These are phyloP conservation scores for Suillus tomentosus DNA, from an alignment of 768 basidiomycete genomes.

Conservation along the genomic window DNA sequence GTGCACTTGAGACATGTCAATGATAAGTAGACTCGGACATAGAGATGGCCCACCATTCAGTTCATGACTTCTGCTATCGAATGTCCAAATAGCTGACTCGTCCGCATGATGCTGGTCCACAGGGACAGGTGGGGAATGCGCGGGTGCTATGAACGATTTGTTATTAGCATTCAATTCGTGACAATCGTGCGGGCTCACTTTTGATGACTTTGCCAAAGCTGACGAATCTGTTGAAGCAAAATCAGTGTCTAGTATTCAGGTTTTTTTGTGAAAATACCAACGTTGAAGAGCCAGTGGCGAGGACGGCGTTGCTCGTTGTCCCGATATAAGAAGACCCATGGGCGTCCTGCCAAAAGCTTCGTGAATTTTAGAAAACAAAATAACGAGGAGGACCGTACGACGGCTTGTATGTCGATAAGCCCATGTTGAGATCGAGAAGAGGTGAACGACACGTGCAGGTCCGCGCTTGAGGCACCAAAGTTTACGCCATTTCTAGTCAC, in stretches of 20 bases:
- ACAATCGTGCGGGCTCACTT: slow-evolving; percentile 30
- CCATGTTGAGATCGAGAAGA: slow-evolving; percentile 22
- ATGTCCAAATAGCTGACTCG: slow-evolving; percentile 52
- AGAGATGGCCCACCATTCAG: slow-evolving; percentile 37
- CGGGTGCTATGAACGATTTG: slow-evolving; percentile 30
- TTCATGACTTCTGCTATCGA: slow-evolving; percentile 39
- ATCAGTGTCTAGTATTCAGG: not conserved
- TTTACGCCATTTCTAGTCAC: slow-evolving; percentile 38
- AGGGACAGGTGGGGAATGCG: slow-evolving; percentile 34
- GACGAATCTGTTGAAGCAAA: slow-evolving; percentile 30
- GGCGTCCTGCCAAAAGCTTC: slow-evolving; percentile 35
- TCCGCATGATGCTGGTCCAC: slow-evolving; percentile 20
- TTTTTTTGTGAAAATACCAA: slow-evolving; percentile 5
- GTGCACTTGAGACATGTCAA: slow-evolving; percentile 35
- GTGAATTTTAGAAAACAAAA: not conserved
- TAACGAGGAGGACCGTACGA: slow-evolving; percentile 21
- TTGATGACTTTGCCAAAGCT: slow-evolving; percentile 38
- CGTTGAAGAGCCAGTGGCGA: slow-evolving; percentile 18
- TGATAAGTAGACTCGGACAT: not conserved
- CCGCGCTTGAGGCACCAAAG: slow-evolving; percentile 29
- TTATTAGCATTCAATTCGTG: not conserved
- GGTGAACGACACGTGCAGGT: slow-evolving; percentile 37
- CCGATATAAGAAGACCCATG: slow-evolving; percentile 42
- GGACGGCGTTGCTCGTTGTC: slow-evolving; percentile 25
- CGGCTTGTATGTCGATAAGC: slow-evolving; percentile 38